Base-by-base conservation (phyloP, 2,329 filamentous ascomycete species). In the Venturia pyrina region DNA sequence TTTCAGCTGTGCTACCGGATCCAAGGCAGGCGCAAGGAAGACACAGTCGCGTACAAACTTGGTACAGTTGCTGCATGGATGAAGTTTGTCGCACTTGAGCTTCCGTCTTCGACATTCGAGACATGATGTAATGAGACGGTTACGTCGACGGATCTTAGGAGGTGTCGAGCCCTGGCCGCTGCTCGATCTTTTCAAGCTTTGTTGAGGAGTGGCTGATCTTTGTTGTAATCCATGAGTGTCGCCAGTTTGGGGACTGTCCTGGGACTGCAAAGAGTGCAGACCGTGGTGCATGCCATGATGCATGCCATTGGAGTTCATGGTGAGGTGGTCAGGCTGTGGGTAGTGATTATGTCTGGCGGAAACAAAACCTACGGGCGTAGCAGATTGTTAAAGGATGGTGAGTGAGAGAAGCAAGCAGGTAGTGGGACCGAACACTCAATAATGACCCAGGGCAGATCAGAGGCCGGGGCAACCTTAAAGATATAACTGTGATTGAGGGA, bases 61-160 rank as follows among this genome's bases (percentile, higher is more conserved):
- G n/a, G 75, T 76, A 75, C 86, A 89, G 74, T 90, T 90, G 69
- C 81, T 81, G 73, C 89, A 93, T 67, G 90, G 88, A 63, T 88
- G 83, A 24, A 80, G 76, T 73, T 90, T 91, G 78, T 90, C 87
- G 77, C 90, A 93, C 74, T 89, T 90, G 66, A 92, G 79, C 76
- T 93, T 93, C 50, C 90, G 83, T 28, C 89, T 84, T 48, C 90
- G 83, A 73, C 88, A 91, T 74, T 89, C 85, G 43, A 88, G 81
- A 73, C 87, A 90, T 37, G 85, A 88, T 68, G 84, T 83, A 74
- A 90, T 87, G 80, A 88, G 83, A 71, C 85, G 81, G 78, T 88
- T 84, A 69, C 87, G 80, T 57, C 86, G 79, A 41, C 84, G 80
- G 67, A 86, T 83, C 56, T 65, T 68, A 37, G 67, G 67, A 34